Base-by-base conservation (phyloP, 2,329 filamentous ascomycete species). In the Ophiostoma fasciatum region DNA sequence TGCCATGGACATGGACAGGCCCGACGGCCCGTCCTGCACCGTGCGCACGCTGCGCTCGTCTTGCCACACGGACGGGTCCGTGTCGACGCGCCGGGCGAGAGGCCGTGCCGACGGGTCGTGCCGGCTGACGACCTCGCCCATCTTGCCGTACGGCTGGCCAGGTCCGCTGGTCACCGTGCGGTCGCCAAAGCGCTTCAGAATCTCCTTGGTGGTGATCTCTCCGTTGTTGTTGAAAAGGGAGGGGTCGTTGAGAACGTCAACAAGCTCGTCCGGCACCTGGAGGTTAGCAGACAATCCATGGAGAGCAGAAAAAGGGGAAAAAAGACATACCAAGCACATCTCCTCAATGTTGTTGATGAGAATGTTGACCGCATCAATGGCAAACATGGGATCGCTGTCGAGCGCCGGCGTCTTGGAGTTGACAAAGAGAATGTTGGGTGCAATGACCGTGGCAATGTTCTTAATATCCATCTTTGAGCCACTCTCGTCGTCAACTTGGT, bases 391-490 rank as follows among this genome's bases (percentile, higher is more conserved):
- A 47, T 94, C 85, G 49, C 78, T 76, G 47, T 92, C 88, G 45
- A 85, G 71, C 29, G 71, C 73, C 7, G 70, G 65, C 33, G 66
- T 68, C 53, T 78, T 80, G 28, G 70, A 60, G 46, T 64, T 66
- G 45, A 78, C 82, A 48, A 82, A 87, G 11, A 94, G 68, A 42
- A 98, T 84, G 50, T 98, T 98, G 0, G 90, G 90, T 5, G 88
- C 87, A 56, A 98, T 94, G 44, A 98, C 90, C 4, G 92, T 96
- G 4, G 90, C 84, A 44, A 98, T 70, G 51, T 98, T 98, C 62
- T 93, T 85, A 36, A 93, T 82, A 54, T 98, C 90, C 90, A 98
- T 98, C 66, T 96, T 94, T 48, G 88, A 94, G 19, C 90, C 90
- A 17, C 81, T 82, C 54, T 98, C 90, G 51, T 98, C 90, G 49